These are phyloP conservation scores for Xylariaceae sp. DNA, from an alignment of 2,329 filamentous ascomycete genomes.

Conservation along the genomic window DNA sequence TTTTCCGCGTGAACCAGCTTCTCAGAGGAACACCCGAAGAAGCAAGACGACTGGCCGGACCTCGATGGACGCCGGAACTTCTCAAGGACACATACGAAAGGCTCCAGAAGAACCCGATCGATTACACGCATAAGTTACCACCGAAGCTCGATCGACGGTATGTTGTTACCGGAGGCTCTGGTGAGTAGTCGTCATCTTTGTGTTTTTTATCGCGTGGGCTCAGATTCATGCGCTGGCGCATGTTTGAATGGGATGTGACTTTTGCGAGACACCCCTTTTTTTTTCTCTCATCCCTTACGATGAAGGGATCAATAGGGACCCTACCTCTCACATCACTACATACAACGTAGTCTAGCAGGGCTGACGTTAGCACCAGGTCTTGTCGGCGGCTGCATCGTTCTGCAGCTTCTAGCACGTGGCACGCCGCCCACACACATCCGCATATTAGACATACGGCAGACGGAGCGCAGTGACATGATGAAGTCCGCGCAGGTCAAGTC, in stretches of 20 bases:
- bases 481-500: conserved; percentile 30
- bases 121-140: conserved; percentile 37
- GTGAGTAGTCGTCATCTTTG: conserved; percentile 27
- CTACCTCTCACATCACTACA: not conserved
- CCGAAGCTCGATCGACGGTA: conserved; percentile 39
- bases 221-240: not conserved
- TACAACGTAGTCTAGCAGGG: not conserved
- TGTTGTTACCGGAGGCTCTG: conserved; percentile 43
- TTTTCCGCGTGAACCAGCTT: conserved; percentile 35
- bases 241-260: not conserved
- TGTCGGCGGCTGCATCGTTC: conserved; percentile 49
- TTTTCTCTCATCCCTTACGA: not conserved
- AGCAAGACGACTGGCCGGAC: conserved; percentile 29
- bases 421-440: conserved; percentile 47
- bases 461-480: conserved; percentile 38
- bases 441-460: conserved; percentile 45
- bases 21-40: conserved; percentile 35
- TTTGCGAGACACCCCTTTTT: not conserved
- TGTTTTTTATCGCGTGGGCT: not conserved
- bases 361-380: conserved; percentile 37
- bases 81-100: conserved; percentile 34
- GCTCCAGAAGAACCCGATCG: conserved; percentile 34
- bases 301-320: not conserved
- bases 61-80: conserved; percentile 35
- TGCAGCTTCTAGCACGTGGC: conserved; percentile 48